These are phyloP conservation scores for Blastocrithidia nonstop DNA, from an alignment of 208 protist species.

Conservation along the genomic window DNA sequence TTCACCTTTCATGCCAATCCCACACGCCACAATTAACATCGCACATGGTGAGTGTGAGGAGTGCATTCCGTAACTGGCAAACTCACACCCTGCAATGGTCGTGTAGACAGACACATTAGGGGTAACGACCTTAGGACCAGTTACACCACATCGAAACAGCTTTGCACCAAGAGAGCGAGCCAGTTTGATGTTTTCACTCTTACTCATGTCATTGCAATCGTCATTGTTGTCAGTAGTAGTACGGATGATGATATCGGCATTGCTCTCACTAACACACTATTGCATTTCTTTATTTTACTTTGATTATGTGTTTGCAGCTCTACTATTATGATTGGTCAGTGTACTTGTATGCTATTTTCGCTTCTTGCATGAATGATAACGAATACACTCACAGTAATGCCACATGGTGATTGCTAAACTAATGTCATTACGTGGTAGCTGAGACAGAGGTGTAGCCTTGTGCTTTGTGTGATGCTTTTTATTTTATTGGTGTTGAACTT, in stretches of 20 bases:
- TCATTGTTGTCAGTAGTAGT: too few relatives aligned
- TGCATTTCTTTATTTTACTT: too few relatives aligned
- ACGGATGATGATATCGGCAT: too few relatives aligned
- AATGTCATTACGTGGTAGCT: slow-evolving; percentile 53
- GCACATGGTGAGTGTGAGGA: slow-evolving; percentile 14
- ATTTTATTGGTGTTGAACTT: background rate
- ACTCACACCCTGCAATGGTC: slow-evolving; percentile 22
- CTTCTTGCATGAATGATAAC: too few relatives aligned
- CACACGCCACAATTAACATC: slow-evolving; percentile 56
- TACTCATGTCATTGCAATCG: too few relatives aligned
- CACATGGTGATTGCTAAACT: slow-evolving; percentile 69
- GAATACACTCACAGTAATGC: slow-evolving; percentile 2
- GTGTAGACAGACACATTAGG: slow-evolving; percentile 13
- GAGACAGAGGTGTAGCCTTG: background rate
- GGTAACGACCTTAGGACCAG: slow-evolving; percentile 49
- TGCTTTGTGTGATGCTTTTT: background rate
- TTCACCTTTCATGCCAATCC: slow-evolving; percentile 27
- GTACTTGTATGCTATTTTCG: too few relatives aligned
- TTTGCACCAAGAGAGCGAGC: slow-evolving; percentile 43
- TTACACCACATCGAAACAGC: slow-evolving; percentile 54
- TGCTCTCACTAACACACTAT: too few relatives aligned
- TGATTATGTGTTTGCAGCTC: too few relatives aligned
- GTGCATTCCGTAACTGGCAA: slow-evolving; percentile 54
- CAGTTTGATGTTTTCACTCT: too few relatives aligned
- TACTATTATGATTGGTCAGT: too few relatives aligned